phyloP scores from a whole-genome alignment of 148 eudicot species.

The Diospyros lotus region DNA sequence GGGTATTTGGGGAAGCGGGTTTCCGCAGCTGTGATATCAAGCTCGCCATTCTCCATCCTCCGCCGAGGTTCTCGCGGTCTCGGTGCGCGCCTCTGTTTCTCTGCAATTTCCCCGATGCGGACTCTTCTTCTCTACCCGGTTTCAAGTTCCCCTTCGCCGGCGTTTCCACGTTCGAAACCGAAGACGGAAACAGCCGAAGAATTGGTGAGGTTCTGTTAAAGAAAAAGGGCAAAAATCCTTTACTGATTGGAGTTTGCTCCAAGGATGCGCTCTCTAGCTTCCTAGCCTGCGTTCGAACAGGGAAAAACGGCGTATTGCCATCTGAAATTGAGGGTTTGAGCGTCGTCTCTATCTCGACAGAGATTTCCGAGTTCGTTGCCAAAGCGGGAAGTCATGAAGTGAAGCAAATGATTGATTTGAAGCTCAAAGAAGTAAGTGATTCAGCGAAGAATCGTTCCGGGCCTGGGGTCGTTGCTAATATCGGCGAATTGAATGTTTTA shows the following conservation, averaged over 20 bases:
- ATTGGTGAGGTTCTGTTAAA: conserved; percentile 53
- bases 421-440: conserved; percentile 39
- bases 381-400: conserved; percentile 19
- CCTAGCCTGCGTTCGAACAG: conserved; percentile 22
- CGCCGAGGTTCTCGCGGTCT: conserved; percentile 5
- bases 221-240: conserved; percentile 43
- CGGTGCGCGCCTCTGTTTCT: conserved; percentile 44
- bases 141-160: conserved; percentile 33
- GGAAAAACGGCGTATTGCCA: conserved; percentile 27
- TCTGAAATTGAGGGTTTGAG: conserved; percentile 37
- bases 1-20: conserved; percentile 90
- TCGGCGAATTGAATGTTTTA: conserved; percentile 62
- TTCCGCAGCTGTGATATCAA: conserved; percentile 75
- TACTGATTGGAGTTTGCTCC: conserved; percentile 65
- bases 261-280: conserved; percentile 43
- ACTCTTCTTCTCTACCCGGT: not conserved
- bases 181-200: conserved; percentile 47
- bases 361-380: conserved; percentile 34
- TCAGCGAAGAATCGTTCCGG: conserved; percentile 24
- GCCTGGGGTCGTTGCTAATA: conserved; percentile 33
- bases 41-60: conserved; percentile 49
- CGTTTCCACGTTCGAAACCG: conserved; percentile 10
- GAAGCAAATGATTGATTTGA: conserved; percentile 27
- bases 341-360: conserved; percentile 42
- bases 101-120: conserved; percentile 14